phyloP scores from a whole-genome alignment of 768 basidiomycete genomes.

The Pleurotus cornucopiae region DNA sequence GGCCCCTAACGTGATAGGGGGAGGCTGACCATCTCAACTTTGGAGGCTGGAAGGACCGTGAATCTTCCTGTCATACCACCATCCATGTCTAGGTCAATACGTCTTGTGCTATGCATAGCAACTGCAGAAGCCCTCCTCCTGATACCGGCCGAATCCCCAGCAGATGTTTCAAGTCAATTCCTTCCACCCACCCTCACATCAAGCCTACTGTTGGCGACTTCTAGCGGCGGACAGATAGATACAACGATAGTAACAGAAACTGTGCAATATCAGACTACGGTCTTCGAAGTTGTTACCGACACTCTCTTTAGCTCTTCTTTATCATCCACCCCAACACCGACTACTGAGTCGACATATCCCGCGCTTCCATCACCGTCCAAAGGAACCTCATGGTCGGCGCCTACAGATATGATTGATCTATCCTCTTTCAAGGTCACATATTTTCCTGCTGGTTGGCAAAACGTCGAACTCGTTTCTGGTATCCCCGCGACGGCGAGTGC shows the following conservation, averaged over 20 bases:
- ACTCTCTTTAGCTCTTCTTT: conserved; percentile 13
- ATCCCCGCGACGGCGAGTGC: conserved; percentile 35
- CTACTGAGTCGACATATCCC: conserved; percentile 9
- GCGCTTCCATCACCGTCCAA: background rate
- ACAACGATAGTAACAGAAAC: background rate
- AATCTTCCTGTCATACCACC: too few species aligned
- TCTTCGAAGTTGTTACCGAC: conserved; percentile 22
- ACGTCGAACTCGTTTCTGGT: conserved; percentile 51
- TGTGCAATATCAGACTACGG: conserved; percentile 12
- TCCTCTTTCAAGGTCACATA: conserved; percentile 53
- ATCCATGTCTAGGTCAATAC: too few species aligned
- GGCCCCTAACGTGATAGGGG: too few species aligned
- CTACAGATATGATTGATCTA: conserved; percentile 53
- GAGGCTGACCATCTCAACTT: too few species aligned
- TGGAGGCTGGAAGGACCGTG: too few species aligned
- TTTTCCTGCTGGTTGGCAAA: conserved; percentile 50
- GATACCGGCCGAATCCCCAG: too few species aligned
- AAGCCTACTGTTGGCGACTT: too few species aligned
- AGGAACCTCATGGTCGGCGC: conserved; percentile 43
- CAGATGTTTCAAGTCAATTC: too few species aligned
- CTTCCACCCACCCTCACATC: too few species aligned
- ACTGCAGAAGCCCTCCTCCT: too few species aligned
- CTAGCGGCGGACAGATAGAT: too few species aligned
- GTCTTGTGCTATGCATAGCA: too few species aligned
- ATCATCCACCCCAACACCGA: conserved; percentile 10